Percentiles rank a stretch among this genome's conserved stretches.
Evolutionary conservation across 805 yeast genomes (phyloP).

Genomic region (Henningerozyma blattae): DNA sequence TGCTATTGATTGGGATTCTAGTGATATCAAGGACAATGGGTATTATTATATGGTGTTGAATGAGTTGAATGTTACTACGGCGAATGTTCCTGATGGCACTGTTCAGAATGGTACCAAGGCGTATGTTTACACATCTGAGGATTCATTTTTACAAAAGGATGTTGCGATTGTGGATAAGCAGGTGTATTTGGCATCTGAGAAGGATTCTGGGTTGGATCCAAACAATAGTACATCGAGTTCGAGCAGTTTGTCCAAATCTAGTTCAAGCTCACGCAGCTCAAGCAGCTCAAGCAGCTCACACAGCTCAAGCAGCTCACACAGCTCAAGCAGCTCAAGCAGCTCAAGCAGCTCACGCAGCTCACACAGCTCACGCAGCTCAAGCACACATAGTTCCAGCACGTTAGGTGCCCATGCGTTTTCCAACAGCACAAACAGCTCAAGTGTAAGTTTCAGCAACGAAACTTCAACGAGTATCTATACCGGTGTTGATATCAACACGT

Average conservation of each 20-base stretch:
- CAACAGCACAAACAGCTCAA: no score
- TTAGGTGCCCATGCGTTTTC: no score
- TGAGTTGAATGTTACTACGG: slow-evolving; percentile 51
- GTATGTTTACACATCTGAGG: slow-evolving; percentile 41
- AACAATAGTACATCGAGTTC: slow-evolving; percentile 14
- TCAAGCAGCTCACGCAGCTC: no score
- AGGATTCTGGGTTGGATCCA: slow-evolving; percentile 57
- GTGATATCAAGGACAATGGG: slow-evolving; percentile 65
- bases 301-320: no score
- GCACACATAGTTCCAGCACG: no score
- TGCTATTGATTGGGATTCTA: slow-evolving; percentile 65
- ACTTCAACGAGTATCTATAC: no score
- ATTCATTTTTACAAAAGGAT: slow-evolving; percentile 33
- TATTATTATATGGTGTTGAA: slow-evolving; percentile 62
- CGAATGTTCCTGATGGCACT: slow-evolving; percentile 56
- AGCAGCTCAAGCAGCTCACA: background rate
- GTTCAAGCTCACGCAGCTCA: slow-evolving; percentile 1
- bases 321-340: no score
- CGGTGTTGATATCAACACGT: no score
- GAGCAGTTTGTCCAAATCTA: background rate
- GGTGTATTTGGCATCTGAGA: slow-evolving; percentile 46
- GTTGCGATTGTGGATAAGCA: slow-evolving; percentile 52
- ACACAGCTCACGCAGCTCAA: no score
- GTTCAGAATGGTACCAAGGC: slow-evolving; percentile 33
- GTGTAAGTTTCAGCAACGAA: no score